Evolutionary conservation across 495 filamentous ascomycete genomes (phyloP).

Genomic region (Podospora fimiseda): DNA sequence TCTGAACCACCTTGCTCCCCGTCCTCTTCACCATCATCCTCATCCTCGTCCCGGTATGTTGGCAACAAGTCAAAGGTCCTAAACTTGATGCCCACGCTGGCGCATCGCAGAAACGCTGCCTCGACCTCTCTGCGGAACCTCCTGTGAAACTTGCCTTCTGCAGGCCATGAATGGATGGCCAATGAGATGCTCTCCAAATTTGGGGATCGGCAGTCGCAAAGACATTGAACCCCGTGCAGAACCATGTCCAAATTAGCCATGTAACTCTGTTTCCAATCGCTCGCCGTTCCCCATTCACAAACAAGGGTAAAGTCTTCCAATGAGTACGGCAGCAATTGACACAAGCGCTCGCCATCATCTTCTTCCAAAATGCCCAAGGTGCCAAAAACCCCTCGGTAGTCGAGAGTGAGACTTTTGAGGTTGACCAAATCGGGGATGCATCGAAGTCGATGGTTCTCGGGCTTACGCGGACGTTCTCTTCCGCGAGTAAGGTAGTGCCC

Average conservation of each 20-base stretch:
- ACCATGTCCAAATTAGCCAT: slow-evolving; percentile 29
- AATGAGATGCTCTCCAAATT: slow-evolving; percentile 22
- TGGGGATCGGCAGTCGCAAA: slow-evolving; percentile 18
- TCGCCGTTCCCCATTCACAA: slow-evolving; percentile 29
- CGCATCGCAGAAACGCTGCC: slow-evolving; percentile 17
- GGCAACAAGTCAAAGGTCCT: slow-evolving; percentile 28
- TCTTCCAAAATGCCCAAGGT: slow-evolving; percentile 29
- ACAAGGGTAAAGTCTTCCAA: slow-evolving; percentile 27
- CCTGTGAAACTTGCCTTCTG: slow-evolving; percentile 23
- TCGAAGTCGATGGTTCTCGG: slow-evolving; percentile 28
- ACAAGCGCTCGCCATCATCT: slow-evolving; percentile 30
- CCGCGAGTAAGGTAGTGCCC: slow-evolving; percentile 31
- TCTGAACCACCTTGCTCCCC: slow-evolving; percentile 10
- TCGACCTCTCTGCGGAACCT: slow-evolving; percentile 28
- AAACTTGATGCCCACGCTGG: slow-evolving; percentile 23
- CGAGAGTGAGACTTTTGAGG: slow-evolving; percentile 24
- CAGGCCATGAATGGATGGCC: slow-evolving; percentile 33
- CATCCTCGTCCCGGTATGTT: slow-evolving; percentile 28
- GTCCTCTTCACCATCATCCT: slow-evolving; percentile 13
- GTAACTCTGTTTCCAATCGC: slow-evolving; percentile 31
- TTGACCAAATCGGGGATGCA: slow-evolving; percentile 24
- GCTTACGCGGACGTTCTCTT: slow-evolving; percentile 27
- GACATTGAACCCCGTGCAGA: slow-evolving; percentile 24
- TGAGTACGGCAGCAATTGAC: slow-evolving; percentile 22
- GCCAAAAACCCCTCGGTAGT: slow-evolving; percentile 30